Conservation (phyloP, 257 asterid species). For the Ilex aquifolium region DNA sequence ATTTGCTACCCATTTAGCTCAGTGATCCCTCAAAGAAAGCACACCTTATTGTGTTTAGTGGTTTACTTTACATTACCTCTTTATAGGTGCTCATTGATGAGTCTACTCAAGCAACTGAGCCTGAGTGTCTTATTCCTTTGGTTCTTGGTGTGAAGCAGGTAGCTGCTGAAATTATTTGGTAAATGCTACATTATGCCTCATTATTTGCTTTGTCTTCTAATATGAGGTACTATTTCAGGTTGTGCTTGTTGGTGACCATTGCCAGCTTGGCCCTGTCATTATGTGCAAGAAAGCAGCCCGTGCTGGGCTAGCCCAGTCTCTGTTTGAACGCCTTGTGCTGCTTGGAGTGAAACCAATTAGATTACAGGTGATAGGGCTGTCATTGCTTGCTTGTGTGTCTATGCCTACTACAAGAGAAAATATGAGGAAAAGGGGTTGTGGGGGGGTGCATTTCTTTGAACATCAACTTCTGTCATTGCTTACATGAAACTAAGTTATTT, state of each 20-base stretch:
- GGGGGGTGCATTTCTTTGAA: conserved; percentile 1
- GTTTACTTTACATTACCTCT: neutral
- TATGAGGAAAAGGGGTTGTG: too few species aligned
- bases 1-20: too few species aligned
- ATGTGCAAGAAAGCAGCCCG: conserved; percentile 99
- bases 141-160: conserved; percentile 98
- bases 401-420: too few species aligned
- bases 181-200: neutral
- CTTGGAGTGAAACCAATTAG: conserved; percentile 98
- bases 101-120: conserved; percentile 97
- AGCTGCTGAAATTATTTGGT: neutral
- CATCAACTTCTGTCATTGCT: neutral
- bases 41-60: too few species aligned
- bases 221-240: conserved; percentile 36
- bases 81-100: conserved; percentile 94
- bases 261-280: conserved; percentile 99
- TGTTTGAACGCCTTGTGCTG: conserved; percentile 90
- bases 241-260: conserved; percentile 97
- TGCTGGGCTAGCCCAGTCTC: conserved; percentile 95
- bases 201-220: neutral
- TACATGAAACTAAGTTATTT: too few species aligned
- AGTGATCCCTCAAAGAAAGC: too few species aligned
- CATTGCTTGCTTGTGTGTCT: neutral
- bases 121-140: conserved; percentile 96
- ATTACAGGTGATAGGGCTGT: conserved; percentile 64